phyloP scores from a whole-genome alignment of 305 asterid species.

The Fraxinus velutina region DNA sequence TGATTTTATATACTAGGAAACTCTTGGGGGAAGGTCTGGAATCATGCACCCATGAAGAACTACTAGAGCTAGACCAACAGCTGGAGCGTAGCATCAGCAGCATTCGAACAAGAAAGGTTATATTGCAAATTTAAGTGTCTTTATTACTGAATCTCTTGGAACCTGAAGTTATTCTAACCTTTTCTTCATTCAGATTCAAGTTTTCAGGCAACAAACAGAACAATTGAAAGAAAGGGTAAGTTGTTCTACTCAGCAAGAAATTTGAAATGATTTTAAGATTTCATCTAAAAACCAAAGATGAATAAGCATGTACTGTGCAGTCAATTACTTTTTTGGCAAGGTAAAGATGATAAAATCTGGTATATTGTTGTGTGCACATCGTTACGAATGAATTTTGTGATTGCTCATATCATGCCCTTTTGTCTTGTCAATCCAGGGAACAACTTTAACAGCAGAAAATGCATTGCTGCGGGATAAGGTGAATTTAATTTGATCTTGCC shows the following conservation, averaged over 20 bases:
- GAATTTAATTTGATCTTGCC: neutral
- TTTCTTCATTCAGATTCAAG: slow-evolving; percentile 52
- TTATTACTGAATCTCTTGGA: neutral
- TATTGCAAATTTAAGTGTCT: neutral
- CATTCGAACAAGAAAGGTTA: slow-evolving; percentile 71
- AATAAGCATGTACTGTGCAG: neutral
- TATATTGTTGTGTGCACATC: neutral
- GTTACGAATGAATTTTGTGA: neutral
- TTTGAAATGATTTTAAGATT: neutral
- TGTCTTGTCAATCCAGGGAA: slow-evolving; percentile 41
- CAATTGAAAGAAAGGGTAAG: slow-evolving; percentile 72
- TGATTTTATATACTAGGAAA: slow-evolving; percentile 39
- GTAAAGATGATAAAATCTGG: neutral
- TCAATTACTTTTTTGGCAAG: neutral
- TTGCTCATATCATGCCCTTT: neutral
- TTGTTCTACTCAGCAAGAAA: neutral
- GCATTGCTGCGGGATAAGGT: slow-evolving; percentile 63
- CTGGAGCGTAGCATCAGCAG: slow-evolving; percentile 56
- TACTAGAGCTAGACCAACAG: slow-evolving; percentile 69
- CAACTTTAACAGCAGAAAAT: slow-evolving; percentile 68
- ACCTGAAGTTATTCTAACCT: neutral
- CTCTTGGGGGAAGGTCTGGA: slow-evolving; percentile 72
- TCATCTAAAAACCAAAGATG: neutral
- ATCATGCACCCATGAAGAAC: slow-evolving; percentile 63
- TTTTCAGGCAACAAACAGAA: slow-evolving; percentile 66